A percentile compares a stretch with the other conserved stretches of the same genome.
phyloP scores from a whole-genome alignment of 208 protist species.

The Acanthamoeba sp. region DNA sequence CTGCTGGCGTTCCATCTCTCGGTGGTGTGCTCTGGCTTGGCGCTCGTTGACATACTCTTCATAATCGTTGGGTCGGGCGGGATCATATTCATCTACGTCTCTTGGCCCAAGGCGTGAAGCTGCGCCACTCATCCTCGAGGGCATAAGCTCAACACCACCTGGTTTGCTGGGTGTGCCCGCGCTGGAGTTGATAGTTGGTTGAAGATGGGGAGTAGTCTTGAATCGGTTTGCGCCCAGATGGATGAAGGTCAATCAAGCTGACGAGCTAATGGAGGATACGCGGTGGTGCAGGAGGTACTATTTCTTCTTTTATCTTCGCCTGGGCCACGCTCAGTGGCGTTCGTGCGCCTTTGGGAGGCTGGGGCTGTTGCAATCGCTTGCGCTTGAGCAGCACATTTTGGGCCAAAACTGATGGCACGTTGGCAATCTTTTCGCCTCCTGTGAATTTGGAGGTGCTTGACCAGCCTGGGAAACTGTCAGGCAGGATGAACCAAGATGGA shows the following conservation, averaged over 20 bases:
- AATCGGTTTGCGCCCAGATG: not conserved
- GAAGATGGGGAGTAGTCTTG: not conserved
- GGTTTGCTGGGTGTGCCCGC: not conserved
- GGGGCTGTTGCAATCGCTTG: slow-evolving; percentile 43
- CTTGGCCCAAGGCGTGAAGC: not conserved
- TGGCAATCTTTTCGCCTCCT: not conserved
- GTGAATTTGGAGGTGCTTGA: not conserved
- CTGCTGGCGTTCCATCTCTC: not conserved
- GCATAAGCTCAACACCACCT: not conserved
- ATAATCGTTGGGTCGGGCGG: not conserved
- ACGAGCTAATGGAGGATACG: not conserved
- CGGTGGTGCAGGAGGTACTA: not conserved
- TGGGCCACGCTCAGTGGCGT: not conserved
- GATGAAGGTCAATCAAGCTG: not conserved
- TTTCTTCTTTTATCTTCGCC: not conserved
- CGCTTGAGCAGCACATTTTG: slow-evolving; percentile 39
- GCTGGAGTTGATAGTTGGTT: not conserved
- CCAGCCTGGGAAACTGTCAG: too few relatives aligned
- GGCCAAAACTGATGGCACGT: not conserved
- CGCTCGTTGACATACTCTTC: not conserved
- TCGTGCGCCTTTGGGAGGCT: not conserved
- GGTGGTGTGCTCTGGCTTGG: not conserved
- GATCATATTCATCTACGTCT: not conserved
- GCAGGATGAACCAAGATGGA: too few relatives aligned
- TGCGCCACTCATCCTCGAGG: not conserved